Percentiles rank a stretch among this genome's conserved stretches.
Conservation (phyloP, 1,139 yeast genomes). For the Wickerhamomyces sp. region DNA sequence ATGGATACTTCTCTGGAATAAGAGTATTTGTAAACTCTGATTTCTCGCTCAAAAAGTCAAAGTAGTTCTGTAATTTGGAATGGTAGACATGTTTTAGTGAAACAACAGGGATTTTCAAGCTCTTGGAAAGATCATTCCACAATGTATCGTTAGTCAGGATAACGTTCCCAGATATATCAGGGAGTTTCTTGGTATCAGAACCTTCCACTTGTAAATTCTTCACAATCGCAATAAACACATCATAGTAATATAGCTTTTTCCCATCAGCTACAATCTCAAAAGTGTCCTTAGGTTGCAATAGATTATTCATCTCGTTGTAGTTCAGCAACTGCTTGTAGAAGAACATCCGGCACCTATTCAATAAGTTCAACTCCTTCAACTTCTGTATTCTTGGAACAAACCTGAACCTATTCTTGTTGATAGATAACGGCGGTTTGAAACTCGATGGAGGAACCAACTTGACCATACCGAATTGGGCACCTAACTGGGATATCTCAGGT, state of each 20-base stretch:
- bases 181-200: constrained; percentile 2
- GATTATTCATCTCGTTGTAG: constrained; percentile 42
- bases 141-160: constrained; percentile 15
- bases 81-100: constrained; percentile 33
- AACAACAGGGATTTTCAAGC: constrained; percentile 17
- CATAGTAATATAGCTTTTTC: constrained; percentile 41
- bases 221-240: constrained; percentile 44
- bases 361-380: constrained; percentile 56
- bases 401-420: constrained; percentile 44
- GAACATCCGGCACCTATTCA: constrained; percentile 56
- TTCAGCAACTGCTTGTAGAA: constrained; percentile 58
- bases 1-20: constrained; percentile 24
- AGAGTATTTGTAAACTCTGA: constrained; percentile 17
- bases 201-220: constrained; percentile 12
- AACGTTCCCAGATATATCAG: constrained; percentile 7
- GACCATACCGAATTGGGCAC: constrained; percentile 56
- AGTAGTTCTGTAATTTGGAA: constrained; percentile 37
- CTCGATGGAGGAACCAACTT: constrained; percentile 58
- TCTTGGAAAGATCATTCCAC: constrained; percentile 31
- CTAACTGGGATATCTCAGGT: constrained; percentile 43
- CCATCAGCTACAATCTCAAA: constrained; percentile 7
- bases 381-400: constrained; percentile 66
- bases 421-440: constrained; percentile 50
- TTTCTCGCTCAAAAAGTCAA: constrained; percentile 33
- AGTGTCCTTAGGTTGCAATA: constrained; percentile 16